Evolutionary conservation across 805 yeast genomes (phyloP).

Genomic region (Wickerhamiella brachini): DNA sequence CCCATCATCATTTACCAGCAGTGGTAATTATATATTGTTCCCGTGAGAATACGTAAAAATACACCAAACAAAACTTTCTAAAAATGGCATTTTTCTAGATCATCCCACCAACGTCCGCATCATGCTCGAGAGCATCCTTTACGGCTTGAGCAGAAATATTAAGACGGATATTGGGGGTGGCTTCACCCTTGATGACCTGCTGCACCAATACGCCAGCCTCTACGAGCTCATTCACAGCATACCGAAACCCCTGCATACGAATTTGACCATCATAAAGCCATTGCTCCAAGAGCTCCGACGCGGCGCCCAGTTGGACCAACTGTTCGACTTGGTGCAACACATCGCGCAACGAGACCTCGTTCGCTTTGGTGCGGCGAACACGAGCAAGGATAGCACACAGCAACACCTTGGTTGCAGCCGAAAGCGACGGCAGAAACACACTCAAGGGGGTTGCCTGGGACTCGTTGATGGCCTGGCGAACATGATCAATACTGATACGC

Average conservation of each 20-base stretch:
- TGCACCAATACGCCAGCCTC: conserved; percentile 67
- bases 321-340: conserved; percentile 62
- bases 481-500: conserved; percentile 34
- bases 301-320: conserved; percentile 31
- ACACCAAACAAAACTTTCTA: not conserved
- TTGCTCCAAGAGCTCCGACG: conserved; percentile 15
- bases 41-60: not conserved
- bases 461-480: conserved; percentile 67
- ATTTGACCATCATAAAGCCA: conserved; percentile 24
- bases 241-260: conserved; percentile 46
- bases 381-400: conserved; percentile 54
- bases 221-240: conserved; percentile 50
- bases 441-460: conserved; percentile 63
- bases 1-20: conserved; percentile 62
- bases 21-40: conserved; percentile 19
- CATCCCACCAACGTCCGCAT: conserved; percentile 31
- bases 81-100: conserved; percentile 8
- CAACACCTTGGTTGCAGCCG: conserved; percentile 59
- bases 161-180: conserved; percentile 49
- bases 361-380: conserved; percentile 50
- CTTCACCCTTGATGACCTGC: conserved; percentile 55
- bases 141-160: conserved; percentile 62
- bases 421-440: conserved; percentile 40
- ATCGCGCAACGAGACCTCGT: conserved; percentile 63
- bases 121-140: conserved; percentile 43